Conservation (phyloP, 495 filamentous ascomycete species). For the Hypoxylon crocopeplum region DNA sequence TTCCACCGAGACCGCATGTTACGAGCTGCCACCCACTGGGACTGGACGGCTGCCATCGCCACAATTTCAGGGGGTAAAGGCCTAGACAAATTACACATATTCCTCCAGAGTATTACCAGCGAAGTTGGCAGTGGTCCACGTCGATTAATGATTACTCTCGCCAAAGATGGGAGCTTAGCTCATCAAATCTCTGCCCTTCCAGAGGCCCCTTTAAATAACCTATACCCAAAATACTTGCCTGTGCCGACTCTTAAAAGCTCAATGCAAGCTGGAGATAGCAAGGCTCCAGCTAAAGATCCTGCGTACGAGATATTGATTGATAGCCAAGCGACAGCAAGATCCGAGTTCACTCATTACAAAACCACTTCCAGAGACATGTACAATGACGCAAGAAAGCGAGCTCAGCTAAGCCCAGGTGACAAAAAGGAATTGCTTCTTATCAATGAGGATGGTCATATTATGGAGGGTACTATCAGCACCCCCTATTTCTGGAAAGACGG, state of each 20-base stretch:
- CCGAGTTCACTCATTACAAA: conserved; percentile 76
- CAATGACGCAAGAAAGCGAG: conserved; percentile 64
- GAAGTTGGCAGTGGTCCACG: conserved; percentile 37
- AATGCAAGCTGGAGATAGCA: neutral
- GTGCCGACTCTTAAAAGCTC: conserved; percentile 5
- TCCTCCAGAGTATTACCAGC: conserved; percentile 30
- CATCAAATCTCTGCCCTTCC: conserved; percentile 59
- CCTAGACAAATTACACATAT: conserved; percentile 40
- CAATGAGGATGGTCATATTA: conserved; percentile 69
- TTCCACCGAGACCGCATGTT: conserved; percentile 83
- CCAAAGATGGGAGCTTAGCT: conserved; percentile 53
- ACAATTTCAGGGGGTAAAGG: conserved; percentile 52
- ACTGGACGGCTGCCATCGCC: conserved; percentile 59
- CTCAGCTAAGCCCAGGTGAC: conserved; percentile 61
- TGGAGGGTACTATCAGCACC: conserved; percentile 86
- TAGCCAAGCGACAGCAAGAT: conserved; percentile 54
- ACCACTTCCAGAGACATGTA: conserved; percentile 74
- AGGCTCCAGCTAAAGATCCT: conserved; percentile 34
- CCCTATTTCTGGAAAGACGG: conserved; percentile 76
- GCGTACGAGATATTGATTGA: conserved; percentile 65
- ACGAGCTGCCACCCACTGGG: conserved; percentile 72
- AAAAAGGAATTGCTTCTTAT: conserved; percentile 76
- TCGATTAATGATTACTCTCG: conserved; percentile 62
- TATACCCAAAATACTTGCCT: conserved; percentile 61
- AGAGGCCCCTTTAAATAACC: conserved; percentile 53